Conservation (phyloP, 306 rosid genomes). For the Acacia crassicarpa region DNA sequence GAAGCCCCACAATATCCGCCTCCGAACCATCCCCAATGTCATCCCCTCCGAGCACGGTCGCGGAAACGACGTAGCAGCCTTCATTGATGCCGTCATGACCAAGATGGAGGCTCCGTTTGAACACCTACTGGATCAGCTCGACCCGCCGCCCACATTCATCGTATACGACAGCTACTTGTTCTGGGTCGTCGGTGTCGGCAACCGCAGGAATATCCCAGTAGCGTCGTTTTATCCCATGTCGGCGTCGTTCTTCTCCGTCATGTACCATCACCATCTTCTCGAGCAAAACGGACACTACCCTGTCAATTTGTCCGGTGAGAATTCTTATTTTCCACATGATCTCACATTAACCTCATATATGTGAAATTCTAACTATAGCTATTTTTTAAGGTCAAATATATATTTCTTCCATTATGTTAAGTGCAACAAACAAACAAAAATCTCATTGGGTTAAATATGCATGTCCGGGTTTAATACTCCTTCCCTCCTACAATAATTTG, state of each 20-base stretch:
- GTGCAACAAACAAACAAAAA: too few relatives aligned
- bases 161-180: conserved; percentile 34
- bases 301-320: conserved; percentile 30
- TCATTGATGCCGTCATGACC: conserved; percentile 41
- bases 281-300: conserved; percentile 31
- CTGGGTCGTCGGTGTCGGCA: conserved; percentile 36
- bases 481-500: too few relatives aligned
- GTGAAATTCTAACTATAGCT: not conserved
- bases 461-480: too few relatives aligned
- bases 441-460: too few relatives aligned
- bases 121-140: conserved; percentile 37
- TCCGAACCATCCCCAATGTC: conserved; percentile 53
- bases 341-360: not conserved
- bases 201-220: conserved; percentile 30
- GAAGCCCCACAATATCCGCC: conserved; percentile 42
- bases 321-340: not conserved
- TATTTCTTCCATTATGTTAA: not conserved
- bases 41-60: conserved; percentile 53
- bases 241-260: conserved; percentile 36
- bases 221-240: conserved; percentile 57
- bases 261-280: conserved; percentile 36
- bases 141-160: conserved; percentile 22
- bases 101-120: conserved; percentile 63
- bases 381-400: not conserved
- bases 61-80: conserved; percentile 33